phyloP scores from a whole-genome alignment of 2,329 filamentous ascomycete species.

The Elsinoe australis region DNA sequence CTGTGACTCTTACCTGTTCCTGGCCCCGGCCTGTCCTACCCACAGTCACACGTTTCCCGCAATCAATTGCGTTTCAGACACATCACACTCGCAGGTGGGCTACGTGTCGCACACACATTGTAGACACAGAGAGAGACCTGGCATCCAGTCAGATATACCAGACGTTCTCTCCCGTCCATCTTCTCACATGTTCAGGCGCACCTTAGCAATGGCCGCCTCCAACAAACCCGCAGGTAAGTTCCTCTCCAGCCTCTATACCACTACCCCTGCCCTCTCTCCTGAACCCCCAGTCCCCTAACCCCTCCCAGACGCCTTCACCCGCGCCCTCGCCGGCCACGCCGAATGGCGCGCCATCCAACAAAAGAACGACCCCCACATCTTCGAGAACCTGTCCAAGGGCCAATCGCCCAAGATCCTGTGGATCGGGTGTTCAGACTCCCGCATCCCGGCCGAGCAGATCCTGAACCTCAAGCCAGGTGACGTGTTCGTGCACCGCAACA shows the following conservation, averaged over 20 bases:
- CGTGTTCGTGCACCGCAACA: slow-evolving; percentile 84
- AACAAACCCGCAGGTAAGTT: background rate
- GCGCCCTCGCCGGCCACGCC: slow-evolving; percentile 59
- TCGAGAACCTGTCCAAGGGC: slow-evolving; percentile 58
- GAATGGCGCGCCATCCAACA: slow-evolving; percentile 61
- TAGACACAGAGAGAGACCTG: too few relatives aligned
- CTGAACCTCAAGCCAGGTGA: slow-evolving; percentile 72
- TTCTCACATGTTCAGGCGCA: background rate
- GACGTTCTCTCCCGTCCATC: too few relatives aligned
- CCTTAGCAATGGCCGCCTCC: background rate
- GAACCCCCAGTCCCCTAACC: background rate
- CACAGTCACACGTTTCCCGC: background rate
- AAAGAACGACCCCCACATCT: slow-evolving; percentile 62
- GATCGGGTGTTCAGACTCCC: slow-evolving; percentile 81
- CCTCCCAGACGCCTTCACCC: slow-evolving; percentile 48
- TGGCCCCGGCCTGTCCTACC: too few relatives aligned
- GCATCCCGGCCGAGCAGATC: slow-evolving; percentile 75
- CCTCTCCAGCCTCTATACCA: background rate
- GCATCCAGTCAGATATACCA: too few relatives aligned
- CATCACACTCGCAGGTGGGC: too few relatives aligned
- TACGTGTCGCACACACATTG: too few relatives aligned
- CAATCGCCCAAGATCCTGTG: slow-evolving; percentile 65
- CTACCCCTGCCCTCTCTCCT: background rate
- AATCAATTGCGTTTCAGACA: background rate
- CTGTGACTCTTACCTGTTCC: slow-evolving; percentile 8